phyloP scores from a whole-genome alignment of 441 rosid genomes.

The Jatropha multifida region DNA sequence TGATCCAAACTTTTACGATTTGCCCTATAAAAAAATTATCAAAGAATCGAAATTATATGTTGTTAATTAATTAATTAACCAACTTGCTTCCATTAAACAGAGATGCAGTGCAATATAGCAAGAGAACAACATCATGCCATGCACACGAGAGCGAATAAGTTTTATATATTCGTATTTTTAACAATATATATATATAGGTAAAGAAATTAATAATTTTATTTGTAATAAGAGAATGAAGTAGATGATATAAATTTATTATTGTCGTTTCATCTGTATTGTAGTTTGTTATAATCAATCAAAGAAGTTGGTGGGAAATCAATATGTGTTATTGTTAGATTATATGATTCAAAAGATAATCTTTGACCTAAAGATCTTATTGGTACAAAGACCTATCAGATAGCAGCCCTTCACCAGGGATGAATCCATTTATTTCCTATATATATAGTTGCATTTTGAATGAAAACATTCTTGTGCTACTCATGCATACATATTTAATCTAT shows the following conservation, averaged over 20 bases:
- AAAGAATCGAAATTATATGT: neutral
- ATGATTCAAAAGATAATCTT: constrained; percentile 47
- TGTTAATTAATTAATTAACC: neutral
- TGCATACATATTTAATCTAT: constrained; percentile 4
- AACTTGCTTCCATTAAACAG: constrained; percentile 7
- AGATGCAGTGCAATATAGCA: neutral
- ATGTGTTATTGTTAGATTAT: neutral
- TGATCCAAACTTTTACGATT: constrained; percentile 3
- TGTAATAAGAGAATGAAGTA: neutral
- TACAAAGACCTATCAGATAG: constrained; percentile 27
- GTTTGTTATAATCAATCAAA: constrained; percentile 7
- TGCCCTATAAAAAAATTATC: neutral
- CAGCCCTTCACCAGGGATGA: constrained; percentile 13
- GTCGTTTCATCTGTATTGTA: neutral
- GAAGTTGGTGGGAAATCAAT: constrained; percentile 25
- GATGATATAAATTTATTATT: neutral
- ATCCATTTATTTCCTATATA: neutral
- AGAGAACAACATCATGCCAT: constrained; percentile 33
- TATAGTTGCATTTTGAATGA: neutral
- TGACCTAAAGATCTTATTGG: constrained; percentile 58
- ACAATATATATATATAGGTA: no score
- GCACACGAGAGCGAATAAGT: constrained; percentile 27
- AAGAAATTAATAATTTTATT: neutral
- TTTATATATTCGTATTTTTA: neutral
- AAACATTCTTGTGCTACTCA: constrained; percentile 19